Evolutionary conservation across 106 monocot genomes (phyloP), one percentile per base, ranked within the genome.

Genomic region (Apostasia shenzhenica): DNA sequence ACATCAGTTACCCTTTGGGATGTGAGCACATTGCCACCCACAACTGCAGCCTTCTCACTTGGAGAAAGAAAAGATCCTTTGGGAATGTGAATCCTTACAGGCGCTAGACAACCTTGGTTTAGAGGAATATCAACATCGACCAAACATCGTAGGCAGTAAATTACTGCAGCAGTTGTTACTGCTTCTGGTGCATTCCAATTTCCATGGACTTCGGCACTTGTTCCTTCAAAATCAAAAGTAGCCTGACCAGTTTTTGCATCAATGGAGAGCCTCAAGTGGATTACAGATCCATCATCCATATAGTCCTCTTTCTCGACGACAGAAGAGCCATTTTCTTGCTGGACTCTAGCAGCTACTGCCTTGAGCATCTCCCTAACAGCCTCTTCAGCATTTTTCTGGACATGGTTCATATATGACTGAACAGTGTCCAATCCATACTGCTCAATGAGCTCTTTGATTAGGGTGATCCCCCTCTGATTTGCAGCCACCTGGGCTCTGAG

Each of bases 161-260:
- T 97, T 6, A 97, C 97, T 5, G 92, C 92, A 12, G 97, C 97
- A 12, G 84, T 39, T 40, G 92, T 97, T 50, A 97, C 89, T 37
- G 97, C 97, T 73, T 84, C 75, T 56, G 97, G 97, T 4, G 92
- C 82, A 68, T 97, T 97, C 97, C 97, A 97, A 54, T 97, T 97
- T 2, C 92, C 92, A 59, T 97, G 92, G 14, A 97, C 97, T 75
- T 92, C 97, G 3, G 89, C 71, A 47, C 86, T 92, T 1, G 89
- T 92, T 26, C 97, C 97, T 41, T 68, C 57, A 54, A 97, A 97
- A 70, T 92, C 81, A 63, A 97, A 92, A 68, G 52, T 66, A 37
- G 97, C 97, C 67, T 89, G 84, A 6, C 95, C 95, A 46, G 82
- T 83, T 48, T 73, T 69, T 3, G 74, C 54, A 78, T 92, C 89